Conservation (phyloP, 768 basidiomycete species). For the Rhizopogon rudus region DNA sequence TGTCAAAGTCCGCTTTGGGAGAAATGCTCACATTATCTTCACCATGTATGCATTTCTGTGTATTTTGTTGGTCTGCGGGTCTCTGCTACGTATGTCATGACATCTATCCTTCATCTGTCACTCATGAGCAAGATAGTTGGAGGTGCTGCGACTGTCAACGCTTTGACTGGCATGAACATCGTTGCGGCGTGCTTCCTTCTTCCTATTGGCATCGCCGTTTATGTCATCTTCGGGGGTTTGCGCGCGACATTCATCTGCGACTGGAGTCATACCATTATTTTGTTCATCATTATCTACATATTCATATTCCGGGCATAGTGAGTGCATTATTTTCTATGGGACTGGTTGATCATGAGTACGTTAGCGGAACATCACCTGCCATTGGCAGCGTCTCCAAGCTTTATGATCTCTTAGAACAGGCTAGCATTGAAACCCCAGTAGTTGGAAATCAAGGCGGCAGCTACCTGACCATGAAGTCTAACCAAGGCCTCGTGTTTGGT, state of each 20-base stretch:
- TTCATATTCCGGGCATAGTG: slow-evolving; percentile 30
- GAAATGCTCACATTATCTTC: slow-evolving; percentile 42
- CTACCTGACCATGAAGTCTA: slow-evolving; percentile 54
- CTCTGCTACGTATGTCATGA: slow-evolving; percentile 36
- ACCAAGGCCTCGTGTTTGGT: slow-evolving; percentile 39
- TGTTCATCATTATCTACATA: slow-evolving; percentile 35
- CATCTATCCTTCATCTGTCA: background rate
- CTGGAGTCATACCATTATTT: slow-evolving; percentile 41
- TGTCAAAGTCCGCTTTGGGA: slow-evolving; percentile 44
- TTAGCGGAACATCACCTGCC: slow-evolving; percentile 31
- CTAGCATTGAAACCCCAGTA: slow-evolving; percentile 41
- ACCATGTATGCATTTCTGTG: slow-evolving; percentile 49
- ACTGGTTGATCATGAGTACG: background rate
- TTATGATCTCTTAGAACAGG: slow-evolving; percentile 44
- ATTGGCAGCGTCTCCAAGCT: slow-evolving; percentile 35
- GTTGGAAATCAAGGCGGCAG: slow-evolving; percentile 45
- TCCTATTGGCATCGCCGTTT: slow-evolving; percentile 40
- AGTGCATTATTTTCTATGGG: slow-evolving; percentile 4
- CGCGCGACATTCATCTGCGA: slow-evolving; percentile 42
- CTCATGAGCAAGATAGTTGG: slow-evolving; percentile 25
- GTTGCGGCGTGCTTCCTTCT: slow-evolving; percentile 41
- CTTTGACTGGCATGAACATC: slow-evolving; percentile 41
- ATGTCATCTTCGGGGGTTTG: slow-evolving; percentile 37
- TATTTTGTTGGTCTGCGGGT: slow-evolving; percentile 46
- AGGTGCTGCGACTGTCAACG: slow-evolving; percentile 40